Evolutionary conservation across 176 grass and related monocot species (phyloP).

Genomic region (Guadua angustifolia): DNA sequence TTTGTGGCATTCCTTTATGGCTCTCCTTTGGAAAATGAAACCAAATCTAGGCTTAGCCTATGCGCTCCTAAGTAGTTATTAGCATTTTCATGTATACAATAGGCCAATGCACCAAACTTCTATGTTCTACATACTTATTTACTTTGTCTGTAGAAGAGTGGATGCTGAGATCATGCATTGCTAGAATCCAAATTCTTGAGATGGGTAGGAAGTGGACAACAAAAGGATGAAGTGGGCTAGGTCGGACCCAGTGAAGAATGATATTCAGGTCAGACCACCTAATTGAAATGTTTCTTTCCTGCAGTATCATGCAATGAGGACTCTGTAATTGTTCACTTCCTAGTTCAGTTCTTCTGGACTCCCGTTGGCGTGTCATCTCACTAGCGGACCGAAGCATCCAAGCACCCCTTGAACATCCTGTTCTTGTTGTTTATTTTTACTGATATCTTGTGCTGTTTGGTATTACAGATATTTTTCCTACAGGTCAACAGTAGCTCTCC

Average conservation of each 20-base stretch:
- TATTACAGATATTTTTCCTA: conserved; percentile 53
- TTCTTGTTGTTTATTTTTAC: conserved; percentile 37
- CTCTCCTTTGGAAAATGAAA: not conserved
- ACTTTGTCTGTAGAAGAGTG: conserved; percentile 66
- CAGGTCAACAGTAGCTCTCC: conserved; percentile 40
- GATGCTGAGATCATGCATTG: conserved; percentile 62
- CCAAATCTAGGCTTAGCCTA: not conserved
- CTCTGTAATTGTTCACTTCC: conserved; percentile 55
- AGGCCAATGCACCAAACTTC: not conserved
- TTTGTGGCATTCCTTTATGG: conserved; percentile 22
- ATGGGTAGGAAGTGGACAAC: conserved; percentile 65
- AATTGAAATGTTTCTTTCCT: conserved; percentile 50
- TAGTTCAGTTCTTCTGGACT: conserved; percentile 47
- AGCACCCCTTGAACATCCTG: conserved; percentile 40
- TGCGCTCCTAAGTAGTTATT: not conserved
- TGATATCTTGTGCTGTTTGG: conserved; percentile 34
- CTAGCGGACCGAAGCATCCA: conserved; percentile 49
- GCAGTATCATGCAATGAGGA: conserved; percentile 35
- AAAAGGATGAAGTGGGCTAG: conserved; percentile 51
- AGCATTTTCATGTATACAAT: conserved; percentile 12
- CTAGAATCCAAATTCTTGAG: conserved; percentile 53
- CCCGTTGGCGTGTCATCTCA: conserved; percentile 28
- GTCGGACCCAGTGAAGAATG: conserved; percentile 44
- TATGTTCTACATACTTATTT: conserved; percentile 56
- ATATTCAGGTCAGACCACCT: conserved; percentile 54